A percentile compares a stretch with the other conserved stretches of the same genome.
Conservation (phyloP, 306 rosid species). For the Senna tora region DNA sequence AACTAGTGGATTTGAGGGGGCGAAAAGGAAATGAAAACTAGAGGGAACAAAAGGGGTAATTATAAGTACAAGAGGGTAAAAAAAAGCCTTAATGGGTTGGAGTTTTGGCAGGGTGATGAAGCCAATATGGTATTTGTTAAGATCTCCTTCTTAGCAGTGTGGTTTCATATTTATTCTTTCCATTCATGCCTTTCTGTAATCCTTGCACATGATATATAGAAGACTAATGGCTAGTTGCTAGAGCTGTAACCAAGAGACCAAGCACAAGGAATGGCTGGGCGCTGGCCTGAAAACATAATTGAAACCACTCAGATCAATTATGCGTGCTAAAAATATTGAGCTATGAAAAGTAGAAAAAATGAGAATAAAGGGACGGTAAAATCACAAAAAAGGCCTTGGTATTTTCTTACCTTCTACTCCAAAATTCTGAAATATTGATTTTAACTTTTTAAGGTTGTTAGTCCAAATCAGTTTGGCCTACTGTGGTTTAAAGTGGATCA, state of each 20-base stretch:
- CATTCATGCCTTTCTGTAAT: neutral
- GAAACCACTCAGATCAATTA: neutral
- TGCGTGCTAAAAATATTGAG: too few species aligned
- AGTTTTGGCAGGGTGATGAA: neutral
- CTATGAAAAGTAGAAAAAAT: neutral
- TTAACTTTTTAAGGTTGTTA: too few species aligned
- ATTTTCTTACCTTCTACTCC: neutral
- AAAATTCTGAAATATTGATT: neutral
- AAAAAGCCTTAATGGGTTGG: neutral
- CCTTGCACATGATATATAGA: conserved; percentile 3
- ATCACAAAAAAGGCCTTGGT: neutral
- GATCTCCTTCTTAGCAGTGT: conserved; percentile 2
- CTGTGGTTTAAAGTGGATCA: too few species aligned
- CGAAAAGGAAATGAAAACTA: neutral
- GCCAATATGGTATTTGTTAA: neutral
- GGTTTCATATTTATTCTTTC: conserved; percentile 10
- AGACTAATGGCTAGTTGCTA: conserved; percentile 51
- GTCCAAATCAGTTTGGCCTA: too few species aligned
- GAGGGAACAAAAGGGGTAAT: neutral
- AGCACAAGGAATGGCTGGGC: conserved; percentile 58
- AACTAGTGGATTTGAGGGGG: neutral
- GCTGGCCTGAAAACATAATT: conserved; percentile 45
- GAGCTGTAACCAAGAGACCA: conserved; percentile 56
- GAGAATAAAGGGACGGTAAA: neutral
- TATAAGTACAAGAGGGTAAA: neutral